Percentiles rank a stretch among this genome's conserved stretches.
Evolutionary conservation across 495 filamentous ascomycete species (phyloP).

Genomic region (Aspergillus steynii): DNA sequence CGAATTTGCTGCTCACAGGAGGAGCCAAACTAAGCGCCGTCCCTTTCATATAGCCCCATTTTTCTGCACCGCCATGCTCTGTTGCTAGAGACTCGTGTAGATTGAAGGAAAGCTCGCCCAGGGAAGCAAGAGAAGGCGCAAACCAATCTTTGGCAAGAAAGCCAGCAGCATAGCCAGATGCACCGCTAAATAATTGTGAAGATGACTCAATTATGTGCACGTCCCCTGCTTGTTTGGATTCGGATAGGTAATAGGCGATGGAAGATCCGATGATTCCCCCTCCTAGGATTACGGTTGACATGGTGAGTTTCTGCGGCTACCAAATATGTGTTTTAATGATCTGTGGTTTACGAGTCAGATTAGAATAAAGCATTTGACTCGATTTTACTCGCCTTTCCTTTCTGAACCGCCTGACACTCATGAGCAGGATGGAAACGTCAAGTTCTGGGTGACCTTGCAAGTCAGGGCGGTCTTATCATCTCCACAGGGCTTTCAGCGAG

Average conservation of each 20-base stretch:
- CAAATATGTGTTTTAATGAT: too few relatives aligned
- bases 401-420: too few relatives aligned
- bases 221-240: constrained; percentile 44
- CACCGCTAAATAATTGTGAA: constrained; percentile 64
- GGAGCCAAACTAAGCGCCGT: constrained; percentile 56
- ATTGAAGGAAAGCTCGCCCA: constrained; percentile 68
- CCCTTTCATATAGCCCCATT: constrained; percentile 70
- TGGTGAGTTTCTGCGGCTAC: constrained; percentile 15
- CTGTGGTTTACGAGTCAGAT: not conserved
- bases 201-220: constrained; percentile 73
- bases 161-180: constrained; percentile 72
- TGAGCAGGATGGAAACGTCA: too few relatives aligned
- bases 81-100: constrained; percentile 66
- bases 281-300: constrained; percentile 71
- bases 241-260: constrained; percentile 71
- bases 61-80: constrained; percentile 55
- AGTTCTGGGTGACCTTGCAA: too few relatives aligned
- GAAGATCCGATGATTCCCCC: constrained; percentile 76
- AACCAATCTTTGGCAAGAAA: constrained; percentile 80
- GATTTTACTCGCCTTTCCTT: too few relatives aligned
- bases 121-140: constrained; percentile 45
- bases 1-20: constrained; percentile 29
- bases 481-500: too few relatives aligned
- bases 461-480: too few relatives aligned
- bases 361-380: not conserved